A percentile compares a stretch with the other conserved stretches of the same genome.
These are phyloP conservation scores for Litchi chinensis DNA, from an alignment of 345 rosid species.

Conservation along the genomic window DNA sequence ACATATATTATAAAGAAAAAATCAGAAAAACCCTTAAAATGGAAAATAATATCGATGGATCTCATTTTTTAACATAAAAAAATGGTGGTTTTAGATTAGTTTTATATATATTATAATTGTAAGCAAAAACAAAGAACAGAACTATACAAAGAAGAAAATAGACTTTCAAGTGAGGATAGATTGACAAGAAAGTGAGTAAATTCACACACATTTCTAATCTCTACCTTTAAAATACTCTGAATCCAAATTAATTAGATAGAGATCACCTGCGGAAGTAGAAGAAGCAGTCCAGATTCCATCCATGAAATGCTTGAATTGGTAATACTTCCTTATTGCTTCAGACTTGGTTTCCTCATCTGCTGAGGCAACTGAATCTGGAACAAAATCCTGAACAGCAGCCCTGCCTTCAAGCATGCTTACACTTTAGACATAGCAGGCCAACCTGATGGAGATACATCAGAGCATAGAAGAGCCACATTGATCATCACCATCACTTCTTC, in stretches of 20 bases:
- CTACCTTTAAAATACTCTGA: conserved; percentile 23
- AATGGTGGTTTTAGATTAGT: too few relatives aligned
- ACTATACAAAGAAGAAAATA: not conserved
- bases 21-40: too few relatives aligned
- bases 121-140: too few relatives aligned
- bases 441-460: conserved; percentile 35
- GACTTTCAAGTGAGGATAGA: not conserved
- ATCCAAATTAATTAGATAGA: conserved; percentile 30
- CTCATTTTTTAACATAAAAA: too few relatives aligned
- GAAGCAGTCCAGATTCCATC: conserved; percentile 22
- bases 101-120: too few relatives aligned
- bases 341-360: conserved; percentile 8
- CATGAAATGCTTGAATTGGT: conserved; percentile 16
- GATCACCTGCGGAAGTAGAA: conserved; percentile 37
- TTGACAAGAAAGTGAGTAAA: not conserved
- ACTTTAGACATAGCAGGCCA: conserved; percentile 64
- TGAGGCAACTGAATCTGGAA: not conserved
- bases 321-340: conserved; percentile 25
- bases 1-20: too few relatives aligned
- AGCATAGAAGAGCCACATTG: conserved; percentile 48
- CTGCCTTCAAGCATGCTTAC: conserved; percentile 64
- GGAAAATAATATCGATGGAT: too few relatives aligned
- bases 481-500: conserved; percentile 48
- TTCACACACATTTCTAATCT: not conserved
- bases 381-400: conserved; percentile 24